Evolutionary conservation across 2,329 filamentous ascomycete genomes (phyloP).

Genomic region (Diaporthe australafricana): DNA sequence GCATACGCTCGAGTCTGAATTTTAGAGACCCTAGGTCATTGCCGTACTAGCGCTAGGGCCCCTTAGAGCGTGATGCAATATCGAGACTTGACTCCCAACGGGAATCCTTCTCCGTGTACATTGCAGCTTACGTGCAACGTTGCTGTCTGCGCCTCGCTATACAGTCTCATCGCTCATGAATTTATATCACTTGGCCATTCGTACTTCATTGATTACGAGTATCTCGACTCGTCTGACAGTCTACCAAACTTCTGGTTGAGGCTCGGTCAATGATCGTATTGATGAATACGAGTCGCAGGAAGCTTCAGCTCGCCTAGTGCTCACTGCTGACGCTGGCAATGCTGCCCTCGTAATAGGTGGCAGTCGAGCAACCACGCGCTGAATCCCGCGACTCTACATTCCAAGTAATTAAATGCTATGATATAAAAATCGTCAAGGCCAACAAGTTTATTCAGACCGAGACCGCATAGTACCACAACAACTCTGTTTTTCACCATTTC

Average conservation of each 20-base stretch:
- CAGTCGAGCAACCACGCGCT: background rate
- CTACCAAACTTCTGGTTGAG: background rate
- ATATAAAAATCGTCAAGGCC: background rate
- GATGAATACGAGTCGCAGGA: conserved; percentile 6
- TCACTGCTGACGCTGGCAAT: conserved; percentile 2
- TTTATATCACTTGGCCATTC: background rate
- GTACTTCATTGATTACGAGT: background rate
- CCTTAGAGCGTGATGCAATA: background rate
- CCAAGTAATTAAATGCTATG: background rate
- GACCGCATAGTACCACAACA: background rate
- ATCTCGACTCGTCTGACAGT: background rate
- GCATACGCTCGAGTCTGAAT: too few species aligned
- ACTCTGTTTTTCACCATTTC: background rate
- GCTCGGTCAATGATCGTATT: background rate
- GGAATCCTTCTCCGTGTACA: background rate
- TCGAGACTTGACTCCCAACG: background rate
- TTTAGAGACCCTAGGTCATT: background rate
- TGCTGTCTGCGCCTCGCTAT: background rate
- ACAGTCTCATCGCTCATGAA: background rate
- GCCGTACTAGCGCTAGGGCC: background rate
- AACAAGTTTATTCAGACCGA: background rate
- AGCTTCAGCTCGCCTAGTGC: background rate
- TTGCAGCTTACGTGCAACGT: background rate
- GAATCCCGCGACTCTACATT: background rate
- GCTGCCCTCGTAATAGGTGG: background rate